Evolutionary conservation across 441 rosid species (phyloP).

Genomic region (Jatropha multifida): DNA sequence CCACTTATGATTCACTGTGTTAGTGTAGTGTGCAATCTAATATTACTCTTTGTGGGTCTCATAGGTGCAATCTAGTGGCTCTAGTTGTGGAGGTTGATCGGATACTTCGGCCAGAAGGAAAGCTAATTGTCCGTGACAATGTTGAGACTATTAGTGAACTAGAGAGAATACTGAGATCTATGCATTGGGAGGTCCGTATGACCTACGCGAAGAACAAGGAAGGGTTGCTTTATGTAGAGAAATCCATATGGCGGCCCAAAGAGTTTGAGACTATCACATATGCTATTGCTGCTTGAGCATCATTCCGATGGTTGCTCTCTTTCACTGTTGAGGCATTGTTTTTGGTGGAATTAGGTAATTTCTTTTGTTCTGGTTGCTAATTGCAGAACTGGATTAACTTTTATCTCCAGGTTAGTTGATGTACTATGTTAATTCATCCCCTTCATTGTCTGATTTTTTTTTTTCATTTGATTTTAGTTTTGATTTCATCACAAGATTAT

Average conservation of each 20-base stretch:
- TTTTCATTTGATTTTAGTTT: not conserved
- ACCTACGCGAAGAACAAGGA: conserved; percentile 72
- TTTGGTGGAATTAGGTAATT: conserved; percentile 22
- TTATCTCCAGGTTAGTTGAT: conserved; percentile 19
- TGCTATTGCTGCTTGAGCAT: conserved; percentile 44
- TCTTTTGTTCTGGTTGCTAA: conserved; percentile 26
- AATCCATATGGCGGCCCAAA: conserved; percentile 77
- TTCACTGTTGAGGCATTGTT: conserved; percentile 6
- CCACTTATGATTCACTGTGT: not conserved
- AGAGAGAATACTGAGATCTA: conserved; percentile 53
- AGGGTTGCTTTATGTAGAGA: conserved; percentile 78
- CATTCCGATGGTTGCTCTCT: not conserved
- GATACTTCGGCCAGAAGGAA: conserved; percentile 83
- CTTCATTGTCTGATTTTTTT: not conserved
- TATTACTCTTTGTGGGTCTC: conserved; percentile 1
- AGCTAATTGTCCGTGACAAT: conserved; percentile 67
- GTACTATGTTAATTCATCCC: conserved; percentile 22
- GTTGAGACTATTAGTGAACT: conserved; percentile 54
- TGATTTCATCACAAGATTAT: not conserved
- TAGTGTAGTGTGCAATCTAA: not conserved
- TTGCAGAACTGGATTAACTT: conserved; percentile 25
- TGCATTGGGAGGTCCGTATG: conserved; percentile 86
- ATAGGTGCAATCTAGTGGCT: conserved; percentile 69
- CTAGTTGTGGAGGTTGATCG: conserved; percentile 84
- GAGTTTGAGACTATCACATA: conserved; percentile 54